These are phyloP conservation scores for Camelina hispida DNA, from an alignment of 345 rosid genomes.

Conservation along the genomic window DNA sequence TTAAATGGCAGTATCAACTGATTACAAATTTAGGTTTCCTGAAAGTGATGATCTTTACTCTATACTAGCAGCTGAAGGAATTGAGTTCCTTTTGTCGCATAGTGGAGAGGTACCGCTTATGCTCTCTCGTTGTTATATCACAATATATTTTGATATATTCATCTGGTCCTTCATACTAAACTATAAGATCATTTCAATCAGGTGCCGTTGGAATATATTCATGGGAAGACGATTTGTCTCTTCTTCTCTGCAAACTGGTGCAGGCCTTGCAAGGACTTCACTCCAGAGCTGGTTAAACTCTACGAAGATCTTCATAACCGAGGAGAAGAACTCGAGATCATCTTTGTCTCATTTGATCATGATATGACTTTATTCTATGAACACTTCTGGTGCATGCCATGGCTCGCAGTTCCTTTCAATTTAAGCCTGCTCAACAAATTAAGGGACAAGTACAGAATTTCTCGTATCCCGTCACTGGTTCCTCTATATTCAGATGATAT, in stretches of 20 bases:
- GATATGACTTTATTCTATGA: conserved; percentile 62
- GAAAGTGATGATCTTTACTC: conserved; percentile 46
- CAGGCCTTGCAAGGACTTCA: conserved; percentile 72
- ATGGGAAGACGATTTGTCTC: conserved; percentile 60
- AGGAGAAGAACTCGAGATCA: conserved; percentile 64
- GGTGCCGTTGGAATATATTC: conserved; percentile 65
- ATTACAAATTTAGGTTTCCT: conserved; percentile 32
- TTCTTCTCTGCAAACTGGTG: conserved; percentile 92
- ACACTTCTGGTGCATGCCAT: conserved; percentile 74
- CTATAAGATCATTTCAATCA: conserved; percentile 33
- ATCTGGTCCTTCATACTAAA: conserved; percentile 3
- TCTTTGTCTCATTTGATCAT: conserved; percentile 74
- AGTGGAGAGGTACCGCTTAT: conserved; percentile 51
- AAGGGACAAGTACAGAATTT: conserved; percentile 49
- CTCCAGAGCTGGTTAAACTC: conserved; percentile 65
- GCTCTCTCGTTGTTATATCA: neutral
- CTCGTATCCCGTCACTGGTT: conserved; percentile 66
- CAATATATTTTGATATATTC: neutral
- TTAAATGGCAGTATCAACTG: conserved; percentile 49
- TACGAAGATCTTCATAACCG: conserved; percentile 50
- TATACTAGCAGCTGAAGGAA: conserved; percentile 57
- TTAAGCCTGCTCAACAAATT: conserved; percentile 48
- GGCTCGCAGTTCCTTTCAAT: conserved; percentile 79
- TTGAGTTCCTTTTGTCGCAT: conserved; percentile 63
- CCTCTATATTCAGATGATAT: conserved; percentile 57